Conservation (phyloP, 139 green algal genomes). For the Dunaliella sp. region DNA sequence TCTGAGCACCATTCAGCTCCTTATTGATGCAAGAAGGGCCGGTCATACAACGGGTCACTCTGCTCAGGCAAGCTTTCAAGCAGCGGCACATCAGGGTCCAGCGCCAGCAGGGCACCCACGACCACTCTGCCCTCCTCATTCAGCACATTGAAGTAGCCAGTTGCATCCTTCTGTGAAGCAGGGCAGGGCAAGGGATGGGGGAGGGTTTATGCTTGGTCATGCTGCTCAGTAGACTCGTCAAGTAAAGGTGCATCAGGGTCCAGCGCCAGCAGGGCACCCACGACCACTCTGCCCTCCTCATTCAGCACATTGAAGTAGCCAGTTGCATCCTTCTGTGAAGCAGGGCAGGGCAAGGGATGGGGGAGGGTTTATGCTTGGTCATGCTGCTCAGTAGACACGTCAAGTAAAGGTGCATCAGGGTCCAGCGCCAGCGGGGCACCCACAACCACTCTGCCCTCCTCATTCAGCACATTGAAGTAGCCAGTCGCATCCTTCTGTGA, state of each 20-base stretch:
- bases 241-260: conserved; percentile 31
- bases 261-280: conserved; percentile 55
- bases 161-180: conserved; percentile 66
- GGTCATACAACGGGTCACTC: neutral
- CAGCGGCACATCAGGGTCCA: neutral
- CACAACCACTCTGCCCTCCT: conserved; percentile 68
- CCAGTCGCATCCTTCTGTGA: conserved; percentile 63
- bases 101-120: conserved; percentile 59
- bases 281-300: conserved; percentile 66
- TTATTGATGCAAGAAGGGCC: neutral
- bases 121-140: conserved; percentile 73
- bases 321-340: conserved; percentile 51
- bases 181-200: no score
- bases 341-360: neutral
- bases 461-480: conserved; percentile 78
- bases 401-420: conserved; percentile 22
- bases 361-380: neutral
- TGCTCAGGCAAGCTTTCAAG: neutral
- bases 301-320: conserved; percentile 78
- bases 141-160: conserved; percentile 73
- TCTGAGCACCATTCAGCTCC: neutral
- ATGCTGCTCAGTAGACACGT: conserved; percentile 26
- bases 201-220: neutral
- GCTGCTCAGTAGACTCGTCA: conserved; percentile 26
- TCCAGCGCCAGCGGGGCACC: conserved; percentile 56